Conservation (phyloP, 2,329 filamentous ascomycete genomes). For the Colletotrichum musae region DNA sequence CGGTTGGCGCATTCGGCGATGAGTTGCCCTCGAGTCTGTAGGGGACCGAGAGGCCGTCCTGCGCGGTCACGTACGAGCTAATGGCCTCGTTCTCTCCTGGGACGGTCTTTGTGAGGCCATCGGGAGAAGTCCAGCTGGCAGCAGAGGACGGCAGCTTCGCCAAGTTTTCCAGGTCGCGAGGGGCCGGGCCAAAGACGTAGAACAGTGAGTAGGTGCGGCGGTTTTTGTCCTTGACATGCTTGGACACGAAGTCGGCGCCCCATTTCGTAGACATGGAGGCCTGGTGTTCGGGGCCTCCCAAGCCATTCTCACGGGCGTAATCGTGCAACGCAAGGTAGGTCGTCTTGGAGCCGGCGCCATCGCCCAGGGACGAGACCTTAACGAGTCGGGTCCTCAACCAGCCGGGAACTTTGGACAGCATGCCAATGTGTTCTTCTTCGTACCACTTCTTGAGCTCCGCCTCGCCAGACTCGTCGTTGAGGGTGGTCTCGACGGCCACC, state of each 20-base stretch:
- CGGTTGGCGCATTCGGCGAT: constrained; percentile 75
- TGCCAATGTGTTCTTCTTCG: constrained; percentile 78
- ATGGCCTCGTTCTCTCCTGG: constrained; percentile 69
- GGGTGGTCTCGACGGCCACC: constrained; percentile 72
- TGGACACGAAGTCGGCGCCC: constrained; percentile 70
- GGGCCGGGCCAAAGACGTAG: constrained; percentile 84
- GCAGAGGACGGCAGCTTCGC: constrained; percentile 61
- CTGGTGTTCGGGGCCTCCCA: constrained; percentile 75
- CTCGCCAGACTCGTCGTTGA: constrained; percentile 65
- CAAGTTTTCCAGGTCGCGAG: constrained; percentile 76
- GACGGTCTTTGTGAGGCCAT: constrained; percentile 68
- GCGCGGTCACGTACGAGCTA: constrained; percentile 76
- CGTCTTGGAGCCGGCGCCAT: constrained; percentile 58
- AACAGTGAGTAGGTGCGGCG: constrained; percentile 79
- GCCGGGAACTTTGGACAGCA: constrained; percentile 81
- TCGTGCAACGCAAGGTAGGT: constrained; percentile 79
- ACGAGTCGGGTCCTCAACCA: constrained; percentile 84
- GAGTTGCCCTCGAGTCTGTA: constrained; percentile 83
- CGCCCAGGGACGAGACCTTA: constrained; percentile 75
- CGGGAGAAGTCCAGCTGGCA: constrained; percentile 67
- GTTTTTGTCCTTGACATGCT: constrained; percentile 70
- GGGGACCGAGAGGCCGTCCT: constrained; percentile 77
- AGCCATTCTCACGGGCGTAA: constrained; percentile 76
- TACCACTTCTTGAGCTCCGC: constrained; percentile 78
- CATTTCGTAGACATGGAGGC: constrained; percentile 75